These are phyloP conservation scores for Dovyalis caffra DNA, from an alignment of 345 rosid genomes.

Conservation along the genomic window DNA sequence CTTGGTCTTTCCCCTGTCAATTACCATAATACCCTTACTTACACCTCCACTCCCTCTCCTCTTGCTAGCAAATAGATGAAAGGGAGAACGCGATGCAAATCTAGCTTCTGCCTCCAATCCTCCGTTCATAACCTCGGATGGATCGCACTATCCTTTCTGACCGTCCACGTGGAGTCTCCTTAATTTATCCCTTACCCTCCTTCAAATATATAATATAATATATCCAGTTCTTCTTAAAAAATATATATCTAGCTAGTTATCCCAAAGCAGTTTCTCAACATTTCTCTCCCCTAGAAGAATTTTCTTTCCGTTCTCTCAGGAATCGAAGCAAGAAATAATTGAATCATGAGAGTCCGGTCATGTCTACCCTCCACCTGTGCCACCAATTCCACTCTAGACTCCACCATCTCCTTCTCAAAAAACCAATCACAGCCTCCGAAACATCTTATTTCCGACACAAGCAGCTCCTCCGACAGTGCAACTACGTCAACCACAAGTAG, in stretches of 20 bases:
- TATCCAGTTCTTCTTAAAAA: no score
- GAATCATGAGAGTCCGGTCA: slow-evolving; percentile 22
- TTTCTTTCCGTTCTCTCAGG: background rate
- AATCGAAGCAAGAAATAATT: background rate
- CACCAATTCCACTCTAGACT: slow-evolving; percentile 10
- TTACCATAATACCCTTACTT: background rate
- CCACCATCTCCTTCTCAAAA: slow-evolving; percentile 11
- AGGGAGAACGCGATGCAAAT: no score
- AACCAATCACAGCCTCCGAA: slow-evolving; percentile 14
- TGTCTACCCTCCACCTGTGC: slow-evolving; percentile 35
- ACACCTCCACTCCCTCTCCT: background rate
- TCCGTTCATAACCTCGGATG: background rate
- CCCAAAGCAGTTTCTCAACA: no score
- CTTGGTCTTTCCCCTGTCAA: no score
- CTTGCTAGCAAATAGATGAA: no score
- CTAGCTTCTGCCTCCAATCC: background rate
- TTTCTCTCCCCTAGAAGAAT: background rate
- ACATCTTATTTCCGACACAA: slow-evolving; percentile 27
- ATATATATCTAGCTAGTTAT: no score
- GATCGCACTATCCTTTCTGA: background rate
- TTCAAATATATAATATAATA: background rate
- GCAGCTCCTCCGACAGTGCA: slow-evolving; percentile 20
- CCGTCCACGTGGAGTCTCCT: background rate
- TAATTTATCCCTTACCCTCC: background rate
- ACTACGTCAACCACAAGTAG: background rate